Base-by-base conservation (phyloP, 768 basidiomycete genomes). In the Mrakia blollopis region DNA sequence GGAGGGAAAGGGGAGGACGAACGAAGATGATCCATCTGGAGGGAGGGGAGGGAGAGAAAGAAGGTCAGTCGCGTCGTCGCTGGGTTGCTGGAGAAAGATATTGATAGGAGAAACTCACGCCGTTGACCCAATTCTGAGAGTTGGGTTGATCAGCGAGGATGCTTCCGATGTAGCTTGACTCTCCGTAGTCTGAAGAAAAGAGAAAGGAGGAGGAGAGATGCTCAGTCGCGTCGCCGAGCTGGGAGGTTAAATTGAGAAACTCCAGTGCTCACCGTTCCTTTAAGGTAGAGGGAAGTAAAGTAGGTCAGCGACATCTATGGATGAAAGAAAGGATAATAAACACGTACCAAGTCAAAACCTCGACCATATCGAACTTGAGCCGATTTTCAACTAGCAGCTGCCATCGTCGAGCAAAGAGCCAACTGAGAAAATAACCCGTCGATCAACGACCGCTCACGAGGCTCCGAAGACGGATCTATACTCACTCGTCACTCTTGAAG, bases 331-430 rank as follows among this genome's bases (percentile, higher is more conserved):
- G 3, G 47, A 16, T 41, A 11, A 11, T 6, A 41, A 11, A 41
- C 11, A 41, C 91, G 57, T 74, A 77, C 79, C 79, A 79, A 0
- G 79, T 79, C n/a, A 77, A 57, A 10, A 72, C 72, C 82, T 92
- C 85, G 28, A 87, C 87, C 71, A 91, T 85, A 80, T 89, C 88
- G 44, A 90, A 84, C 78, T 87, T 81, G 75, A 87, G 85, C 39
- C 90, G 87, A 23, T 87, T 84, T 39, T 80, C 80, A 68, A 91
- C 85, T 78, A 92, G 83, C 57, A 85, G 84, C 80, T 92, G 89
- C 91, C 91, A 92, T 74, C 91, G 87, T 78, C 85, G 86, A 8
- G 87, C 84, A 79, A 88, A 90, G 32, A 91, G 85, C 83, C 90
- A 90, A 72, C 57, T 57, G 57, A 7, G 28, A n/a, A 10, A 28